Evolutionary conservation across 495 filamentous ascomycete species (phyloP).

Genomic region (Aspergillus carlsbadensis): DNA sequence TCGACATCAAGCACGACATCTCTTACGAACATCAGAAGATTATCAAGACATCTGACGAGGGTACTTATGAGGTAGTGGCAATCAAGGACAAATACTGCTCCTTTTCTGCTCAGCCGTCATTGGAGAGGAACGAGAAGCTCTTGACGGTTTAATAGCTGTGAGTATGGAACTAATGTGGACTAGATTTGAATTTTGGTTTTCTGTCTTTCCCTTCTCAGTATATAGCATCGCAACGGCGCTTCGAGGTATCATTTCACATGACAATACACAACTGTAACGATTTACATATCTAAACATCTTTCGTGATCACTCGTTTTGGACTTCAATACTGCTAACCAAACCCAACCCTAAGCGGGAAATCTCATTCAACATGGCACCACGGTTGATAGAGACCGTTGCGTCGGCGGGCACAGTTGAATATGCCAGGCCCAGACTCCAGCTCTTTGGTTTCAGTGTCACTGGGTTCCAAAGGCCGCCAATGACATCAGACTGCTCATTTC

Average conservation of each 20-base stretch:
- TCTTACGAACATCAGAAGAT: conserved; percentile 77
- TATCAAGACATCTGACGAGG: conserved; percentile 82
- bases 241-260: conserved; percentile 17
- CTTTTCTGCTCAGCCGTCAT: conserved; percentile 64
- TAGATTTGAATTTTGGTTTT: conserved; percentile 16
- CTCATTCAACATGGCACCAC: conserved; percentile 71
- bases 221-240: conserved; percentile 43
- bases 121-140: conserved; percentile 44
- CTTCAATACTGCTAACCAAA: conserved; percentile 44
- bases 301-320: conserved; percentile 17
- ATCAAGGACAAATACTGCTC: conserved; percentile 91
- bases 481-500: conserved; percentile 50
- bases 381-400: conserved; percentile 63
- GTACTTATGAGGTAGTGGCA: conserved; percentile 92
- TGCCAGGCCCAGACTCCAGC: conserved; percentile 65
- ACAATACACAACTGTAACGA: conserved; percentile 10
- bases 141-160: conserved; percentile 21
- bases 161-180: conserved; percentile 23
- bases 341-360: conserved; percentile 56
- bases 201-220: conserved; percentile 18
- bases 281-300: not conserved
- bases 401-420: conserved; percentile 62
- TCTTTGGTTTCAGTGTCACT: conserved; percentile 43
- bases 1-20: conserved; percentile 86
- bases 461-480: conserved; percentile 87